Base-by-base conservation (phyloP, 169 alveolate genomes). In the Babesia bovis region DNA sequence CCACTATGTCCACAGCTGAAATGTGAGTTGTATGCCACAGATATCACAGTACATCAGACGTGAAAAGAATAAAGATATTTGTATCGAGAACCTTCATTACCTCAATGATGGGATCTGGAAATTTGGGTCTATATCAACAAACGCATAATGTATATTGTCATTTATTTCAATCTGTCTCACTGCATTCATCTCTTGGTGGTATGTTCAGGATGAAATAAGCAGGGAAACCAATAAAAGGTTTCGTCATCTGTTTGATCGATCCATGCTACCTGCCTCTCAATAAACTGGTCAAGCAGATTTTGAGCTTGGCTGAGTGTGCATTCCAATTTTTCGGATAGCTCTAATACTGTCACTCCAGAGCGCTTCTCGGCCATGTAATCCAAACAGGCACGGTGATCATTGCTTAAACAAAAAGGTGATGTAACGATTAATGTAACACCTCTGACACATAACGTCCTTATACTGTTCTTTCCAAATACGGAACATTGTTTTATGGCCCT, bases 101-200 rank as follows among this genome's bases (percentile, higher is more conserved):
- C 77, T 97, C 57, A 89, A 91, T 72, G 99, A 97, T 77, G 99
- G 98, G 5, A 83, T 95, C 42, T 97, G 99, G 99, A 89, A 82
- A 51, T 84, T 75, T 40, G 66, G 61, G 72, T 63, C 83, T 30
- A 67, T 65, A 33, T 33, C 56, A 15, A 25, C 15, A 40, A 35
- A n/a, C 52, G 38, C 32, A 0, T 58, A n/a, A n/a, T n/a, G n/a
- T n/a, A n/a, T n/a, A n/a, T n/a, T n/a, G n/a, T n/a, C n/a, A n/a
- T 9, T 23, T 9, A 45, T 9, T 6, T 19, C n/a, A 19, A 53
- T 7, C 63, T 0, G 42, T 3, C 61, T 25, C n/a, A n/a, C n/a
- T n/a, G n/a, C n/a, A n/a, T n/a, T n/a, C n/a, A 7, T 21, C 0
- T 15, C 17, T 7, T 21, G 28, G 58, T 50, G 1, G 6, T 21